These are phyloP conservation scores for Fusarium paranaense DNA, from an alignment of 2,329 filamentous ascomycete genomes.

Conservation along the genomic window DNA sequence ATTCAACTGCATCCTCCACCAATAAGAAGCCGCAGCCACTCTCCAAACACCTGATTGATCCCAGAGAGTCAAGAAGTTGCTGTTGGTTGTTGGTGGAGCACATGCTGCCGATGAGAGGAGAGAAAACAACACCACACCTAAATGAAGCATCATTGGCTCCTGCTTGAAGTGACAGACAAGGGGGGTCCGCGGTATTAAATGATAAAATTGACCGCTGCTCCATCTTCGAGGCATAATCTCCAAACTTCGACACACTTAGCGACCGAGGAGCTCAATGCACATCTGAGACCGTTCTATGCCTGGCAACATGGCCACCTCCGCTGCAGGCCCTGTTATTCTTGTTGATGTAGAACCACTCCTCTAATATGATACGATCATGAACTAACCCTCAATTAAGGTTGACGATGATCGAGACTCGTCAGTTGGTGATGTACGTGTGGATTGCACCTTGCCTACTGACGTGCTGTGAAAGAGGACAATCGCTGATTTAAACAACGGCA, in stretches of 20 bases:
- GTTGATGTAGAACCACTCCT: background rate
- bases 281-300: background rate
- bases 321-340: background rate
- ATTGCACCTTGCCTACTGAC: background rate
- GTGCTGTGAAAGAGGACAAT: background rate
- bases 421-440: background rate
- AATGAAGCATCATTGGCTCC: background rate
- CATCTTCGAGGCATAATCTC: background rate
- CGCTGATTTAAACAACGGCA: background rate
- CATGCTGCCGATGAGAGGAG: background rate
- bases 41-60: background rate
- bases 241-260: background rate
- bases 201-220: background rate
- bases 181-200: background rate
- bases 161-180: background rate
- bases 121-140: background rate
- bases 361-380: background rate
- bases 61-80: background rate
- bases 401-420: background rate
- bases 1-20: background rate
- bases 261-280: background rate
- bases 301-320: background rate
- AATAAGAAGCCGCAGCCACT: background rate
- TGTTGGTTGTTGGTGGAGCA: background rate
- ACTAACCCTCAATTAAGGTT: background rate